These are phyloP conservation scores for Rhodomyrtus tomentosa DNA, from an alignment of 345 rosid genomes.

Conservation along the genomic window DNA sequence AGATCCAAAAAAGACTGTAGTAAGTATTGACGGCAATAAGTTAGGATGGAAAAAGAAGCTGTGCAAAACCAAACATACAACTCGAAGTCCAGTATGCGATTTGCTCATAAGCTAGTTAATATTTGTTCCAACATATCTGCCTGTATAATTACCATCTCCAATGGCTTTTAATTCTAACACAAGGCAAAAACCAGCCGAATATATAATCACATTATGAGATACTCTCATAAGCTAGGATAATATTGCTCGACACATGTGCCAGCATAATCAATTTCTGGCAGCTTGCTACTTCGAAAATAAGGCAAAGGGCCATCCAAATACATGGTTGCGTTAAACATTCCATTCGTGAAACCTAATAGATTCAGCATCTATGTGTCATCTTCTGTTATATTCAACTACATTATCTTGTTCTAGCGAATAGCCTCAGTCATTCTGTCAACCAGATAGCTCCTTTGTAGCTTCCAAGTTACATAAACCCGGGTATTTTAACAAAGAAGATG, in stretches of 20 bases:
- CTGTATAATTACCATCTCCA: not conserved
- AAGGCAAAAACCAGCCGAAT: not conserved
- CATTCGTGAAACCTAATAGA: not conserved
- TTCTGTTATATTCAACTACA: not conserved
- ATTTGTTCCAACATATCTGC: not conserved
- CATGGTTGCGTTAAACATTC: not conserved
- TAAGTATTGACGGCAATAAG: not conserved
- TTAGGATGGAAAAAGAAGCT: not conserved
- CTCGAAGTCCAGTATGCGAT: not conserved
- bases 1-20: not conserved
- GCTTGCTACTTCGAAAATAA: not conserved
- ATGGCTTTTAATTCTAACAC: not conserved
- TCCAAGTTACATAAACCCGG: not conserved
- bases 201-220: not conserved
- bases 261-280: not conserved
- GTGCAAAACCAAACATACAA: not conserved
- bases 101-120: not conserved
- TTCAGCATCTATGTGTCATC: not conserved
- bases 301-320: not conserved
- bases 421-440: not conserved
- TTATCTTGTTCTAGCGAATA: not conserved
- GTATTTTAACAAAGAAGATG: not conserved
- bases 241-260: not conserved
- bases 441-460: not conserved
- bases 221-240: not conserved